Percentiles rank a stretch among this genome's conserved stretches.
phyloP scores from a whole-genome alignment of 352 stramenopile species.

The Globisporangium parvum region DNA sequence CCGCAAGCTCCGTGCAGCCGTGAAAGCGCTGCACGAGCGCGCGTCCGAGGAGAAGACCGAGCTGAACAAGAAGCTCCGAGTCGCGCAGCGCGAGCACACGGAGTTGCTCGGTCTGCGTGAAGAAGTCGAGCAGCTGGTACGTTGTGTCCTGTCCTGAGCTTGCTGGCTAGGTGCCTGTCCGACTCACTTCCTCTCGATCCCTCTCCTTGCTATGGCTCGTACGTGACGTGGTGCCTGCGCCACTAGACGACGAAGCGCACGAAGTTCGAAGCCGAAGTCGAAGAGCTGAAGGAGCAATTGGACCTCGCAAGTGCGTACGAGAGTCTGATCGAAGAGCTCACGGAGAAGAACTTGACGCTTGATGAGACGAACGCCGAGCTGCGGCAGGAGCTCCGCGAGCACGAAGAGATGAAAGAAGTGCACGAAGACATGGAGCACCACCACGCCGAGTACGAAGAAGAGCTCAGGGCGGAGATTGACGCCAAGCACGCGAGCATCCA shows the following conservation, averaged over 20 bases:
- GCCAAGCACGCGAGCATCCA: constrained; percentile 40
- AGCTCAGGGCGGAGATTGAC: constrained; percentile 70
- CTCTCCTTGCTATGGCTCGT: too few relatives aligned
- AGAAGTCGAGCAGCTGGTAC: constrained; percentile 67
- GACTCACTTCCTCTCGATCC: too few relatives aligned
- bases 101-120: constrained; percentile 58
- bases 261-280: constrained; percentile 51
- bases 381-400: constrained; percentile 57
- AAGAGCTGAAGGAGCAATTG: constrained; percentile 85
- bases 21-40: constrained; percentile 83
- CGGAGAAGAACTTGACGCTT: constrained; percentile 82
- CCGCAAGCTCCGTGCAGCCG: constrained; percentile 67
- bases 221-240: neutral
- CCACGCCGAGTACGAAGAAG: constrained; percentile 73
- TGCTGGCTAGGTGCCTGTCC: too few relatives aligned
- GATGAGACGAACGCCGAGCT: constrained; percentile 78
- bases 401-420: constrained; percentile 80
- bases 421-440: constrained; percentile 88
- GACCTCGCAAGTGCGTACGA: constrained; percentile 86
- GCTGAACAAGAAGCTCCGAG: constrained; percentile 71
- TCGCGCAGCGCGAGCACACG: constrained; percentile 63
- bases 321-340: constrained; percentile 84
- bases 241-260: constrained; percentile 43
- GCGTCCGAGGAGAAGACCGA: constrained; percentile 74
- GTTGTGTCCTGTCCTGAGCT: constrained; percentile 10